Evolutionary conservation across 2,329 filamentous ascomycete species (phyloP).

Genomic region (Arthroderma sp.): DNA sequence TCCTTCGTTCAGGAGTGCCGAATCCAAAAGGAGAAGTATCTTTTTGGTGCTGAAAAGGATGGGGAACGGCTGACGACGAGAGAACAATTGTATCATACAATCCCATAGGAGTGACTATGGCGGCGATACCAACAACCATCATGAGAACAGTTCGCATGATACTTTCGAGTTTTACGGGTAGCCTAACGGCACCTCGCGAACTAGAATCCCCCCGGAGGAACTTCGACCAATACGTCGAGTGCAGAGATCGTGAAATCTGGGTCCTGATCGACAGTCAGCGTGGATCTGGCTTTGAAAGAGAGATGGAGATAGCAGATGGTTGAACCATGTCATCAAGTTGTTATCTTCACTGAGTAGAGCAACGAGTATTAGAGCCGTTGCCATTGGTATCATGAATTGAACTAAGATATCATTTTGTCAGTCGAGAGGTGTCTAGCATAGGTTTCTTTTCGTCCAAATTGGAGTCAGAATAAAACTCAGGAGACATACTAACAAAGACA

Average conservation of each 20-base stretch:
- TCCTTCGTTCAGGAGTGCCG: conserved; percentile 26
- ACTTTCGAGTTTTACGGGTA: conserved; percentile 14
- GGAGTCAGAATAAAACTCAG: neutral
- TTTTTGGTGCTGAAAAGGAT: conserved; percentile 25
- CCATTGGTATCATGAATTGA: conserved; percentile 25
- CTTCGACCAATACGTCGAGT: conserved; percentile 31
- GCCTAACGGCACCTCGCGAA: conserved; percentile 20
- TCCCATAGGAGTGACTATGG: conserved; percentile 36
- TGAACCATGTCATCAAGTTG: conserved; percentile 16
- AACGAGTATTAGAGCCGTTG: conserved; percentile 24
- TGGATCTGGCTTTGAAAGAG: neutral
- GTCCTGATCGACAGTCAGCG: conserved; percentile 16
- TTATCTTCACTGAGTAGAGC: conserved; percentile 25
- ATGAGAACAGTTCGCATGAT: conserved; percentile 17
- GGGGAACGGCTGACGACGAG: conserved; percentile 5
- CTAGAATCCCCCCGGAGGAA: conserved; percentile 29
- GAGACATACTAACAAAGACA: conserved; percentile 20
- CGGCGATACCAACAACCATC: conserved; percentile 20
- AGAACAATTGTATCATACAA: conserved; percentile 29
- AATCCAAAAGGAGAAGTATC: conserved; percentile 27
- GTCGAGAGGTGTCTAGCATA: no score
- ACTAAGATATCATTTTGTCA: conserved; percentile 14
- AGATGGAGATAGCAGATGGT: neutral
- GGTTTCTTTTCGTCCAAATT: no score
- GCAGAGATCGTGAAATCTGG: conserved; percentile 24